Conservation (phyloP, 2,329 filamentous ascomycete genomes). For the Colletotrichum incanum region DNA sequence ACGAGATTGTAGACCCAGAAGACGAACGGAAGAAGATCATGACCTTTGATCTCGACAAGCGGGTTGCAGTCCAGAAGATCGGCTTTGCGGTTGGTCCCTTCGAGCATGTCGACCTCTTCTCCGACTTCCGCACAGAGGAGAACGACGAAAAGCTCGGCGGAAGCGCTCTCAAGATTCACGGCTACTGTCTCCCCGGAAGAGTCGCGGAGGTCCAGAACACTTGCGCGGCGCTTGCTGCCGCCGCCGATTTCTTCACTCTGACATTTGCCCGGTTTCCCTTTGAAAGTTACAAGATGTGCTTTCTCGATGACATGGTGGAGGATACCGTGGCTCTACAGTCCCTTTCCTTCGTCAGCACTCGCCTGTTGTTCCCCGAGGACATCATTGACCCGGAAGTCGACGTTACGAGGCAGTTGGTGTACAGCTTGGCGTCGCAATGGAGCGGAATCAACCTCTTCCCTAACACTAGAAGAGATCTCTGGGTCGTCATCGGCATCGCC, state of each 20-base stretch:
- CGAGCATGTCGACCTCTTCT: constrained; percentile 88
- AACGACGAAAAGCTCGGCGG: constrained; percentile 92
- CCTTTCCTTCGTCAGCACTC: constrained; percentile 88
- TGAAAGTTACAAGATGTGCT: constrained; percentile 91
- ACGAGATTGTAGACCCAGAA: constrained; percentile 83
- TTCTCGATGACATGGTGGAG: constrained; percentile 88
- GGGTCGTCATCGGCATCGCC: constrained; percentile 91
- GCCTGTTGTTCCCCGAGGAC: constrained; percentile 86
- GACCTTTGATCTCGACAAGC: constrained; percentile 83
- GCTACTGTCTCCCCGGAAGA: constrained; percentile 90
- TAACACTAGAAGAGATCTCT: constrained; percentile 84
- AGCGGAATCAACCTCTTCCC: constrained; percentile 94
- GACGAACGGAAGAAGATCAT: constrained; percentile 90
- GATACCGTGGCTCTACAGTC: constrained; percentile 86
- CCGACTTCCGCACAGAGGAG: constrained; percentile 89
- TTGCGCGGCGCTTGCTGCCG: constrained; percentile 86
- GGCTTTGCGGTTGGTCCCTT: constrained; percentile 96
- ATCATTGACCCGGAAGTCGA: constrained; percentile 88
- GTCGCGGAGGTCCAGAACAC: constrained; percentile 89
- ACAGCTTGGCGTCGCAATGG: constrained; percentile 92
- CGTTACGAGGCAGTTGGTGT: constrained; percentile 84
- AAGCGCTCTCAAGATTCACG: constrained; percentile 90
- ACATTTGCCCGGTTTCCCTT: constrained; percentile 94
- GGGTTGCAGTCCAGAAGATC: constrained; percentile 88
- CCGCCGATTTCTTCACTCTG: constrained; percentile 92